Conservation (phyloP, 2,329 filamentous ascomycete genomes). For the Endoconidiophora laricicola region DNA sequence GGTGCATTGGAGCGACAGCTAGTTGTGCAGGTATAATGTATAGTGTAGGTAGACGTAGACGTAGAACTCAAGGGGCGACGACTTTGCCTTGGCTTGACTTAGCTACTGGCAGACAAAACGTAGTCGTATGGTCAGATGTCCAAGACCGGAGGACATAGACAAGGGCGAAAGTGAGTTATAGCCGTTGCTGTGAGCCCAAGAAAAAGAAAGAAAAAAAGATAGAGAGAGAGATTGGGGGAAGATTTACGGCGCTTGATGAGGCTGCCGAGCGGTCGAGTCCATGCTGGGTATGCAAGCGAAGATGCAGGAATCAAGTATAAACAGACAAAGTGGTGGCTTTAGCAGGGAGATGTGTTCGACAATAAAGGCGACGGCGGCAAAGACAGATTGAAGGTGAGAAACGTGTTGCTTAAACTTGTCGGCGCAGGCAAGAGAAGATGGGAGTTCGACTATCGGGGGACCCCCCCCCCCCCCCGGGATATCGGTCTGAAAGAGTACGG, state of each 20-base stretch:
- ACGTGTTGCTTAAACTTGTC: no score
- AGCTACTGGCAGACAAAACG: background rate
- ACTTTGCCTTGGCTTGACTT: background rate
- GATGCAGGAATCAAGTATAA: no score
- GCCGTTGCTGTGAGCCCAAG: no score
- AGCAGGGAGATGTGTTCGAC: no score
- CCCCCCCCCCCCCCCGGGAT: no score
- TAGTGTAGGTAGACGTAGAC: background rate
- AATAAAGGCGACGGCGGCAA: no score
- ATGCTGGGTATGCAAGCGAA: slow-evolving; percentile 10
- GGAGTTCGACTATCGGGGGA: no score
- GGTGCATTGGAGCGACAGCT: slow-evolving; percentile 50
- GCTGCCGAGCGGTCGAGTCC: slow-evolving; percentile 8
- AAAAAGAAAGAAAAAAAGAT: background rate
- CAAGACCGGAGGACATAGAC: background rate
- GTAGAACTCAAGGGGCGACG: background rate
- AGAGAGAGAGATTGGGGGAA: background rate
- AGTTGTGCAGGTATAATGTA: background rate
- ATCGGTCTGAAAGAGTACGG: no score
- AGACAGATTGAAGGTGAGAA: no score
- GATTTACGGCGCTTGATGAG: slow-evolving; percentile 5
- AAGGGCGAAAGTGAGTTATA: no score
- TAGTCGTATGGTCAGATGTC: background rate
- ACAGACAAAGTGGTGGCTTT: no score
- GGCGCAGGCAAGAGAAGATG: no score